A percentile compares a stretch with the other conserved stretches of the same genome.
Evolutionary conservation across 345 rosid genomes (phyloP).

Genomic region (Mercurialis annua): DNA sequence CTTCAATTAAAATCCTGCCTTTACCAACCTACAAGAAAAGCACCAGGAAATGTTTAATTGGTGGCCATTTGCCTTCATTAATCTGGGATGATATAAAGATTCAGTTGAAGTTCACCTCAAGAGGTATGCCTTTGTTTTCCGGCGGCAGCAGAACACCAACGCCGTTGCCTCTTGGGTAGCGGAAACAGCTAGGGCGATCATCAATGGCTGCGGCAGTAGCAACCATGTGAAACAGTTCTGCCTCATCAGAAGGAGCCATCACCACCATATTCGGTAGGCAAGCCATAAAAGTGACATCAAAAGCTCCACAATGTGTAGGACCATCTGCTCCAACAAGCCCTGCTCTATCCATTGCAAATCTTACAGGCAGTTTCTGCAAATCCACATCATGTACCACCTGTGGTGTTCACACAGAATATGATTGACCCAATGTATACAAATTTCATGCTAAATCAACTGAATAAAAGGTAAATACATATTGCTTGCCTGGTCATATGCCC

Average conservation of each 20-base stretch:
- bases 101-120: conserved; percentile 48
- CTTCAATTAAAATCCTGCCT: conserved; percentile 80
- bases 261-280: conserved; percentile 99
- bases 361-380: conserved; percentile 89
- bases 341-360: conserved; percentile 98
- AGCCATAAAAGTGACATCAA: conserved; percentile 95
- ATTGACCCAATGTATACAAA: neutral
- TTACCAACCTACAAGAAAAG: conserved; percentile 63
- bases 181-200: conserved; percentile 94
- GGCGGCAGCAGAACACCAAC: conserved; percentile 69
- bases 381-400: conserved; percentile 98
- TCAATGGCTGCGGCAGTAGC: conserved; percentile 91
- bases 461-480: neutral
- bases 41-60: neutral
- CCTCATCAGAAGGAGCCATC: conserved; percentile 98
- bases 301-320: conserved; percentile 95
- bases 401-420: conserved; percentile 1
- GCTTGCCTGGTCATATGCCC: conserved; percentile 96
- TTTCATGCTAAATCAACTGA: neutral
- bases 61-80: neutral
- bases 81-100: neutral
- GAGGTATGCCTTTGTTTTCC: conserved; percentile 78
- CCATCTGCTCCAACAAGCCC: conserved; percentile 99
- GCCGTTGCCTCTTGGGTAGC: conserved; percentile 95
- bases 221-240: conserved; percentile 95